These are phyloP conservation scores for Ceratocystis lukuohia DNA, from an alignment of 2,329 filamentous ascomycete genomes.

Conservation along the genomic window DNA sequence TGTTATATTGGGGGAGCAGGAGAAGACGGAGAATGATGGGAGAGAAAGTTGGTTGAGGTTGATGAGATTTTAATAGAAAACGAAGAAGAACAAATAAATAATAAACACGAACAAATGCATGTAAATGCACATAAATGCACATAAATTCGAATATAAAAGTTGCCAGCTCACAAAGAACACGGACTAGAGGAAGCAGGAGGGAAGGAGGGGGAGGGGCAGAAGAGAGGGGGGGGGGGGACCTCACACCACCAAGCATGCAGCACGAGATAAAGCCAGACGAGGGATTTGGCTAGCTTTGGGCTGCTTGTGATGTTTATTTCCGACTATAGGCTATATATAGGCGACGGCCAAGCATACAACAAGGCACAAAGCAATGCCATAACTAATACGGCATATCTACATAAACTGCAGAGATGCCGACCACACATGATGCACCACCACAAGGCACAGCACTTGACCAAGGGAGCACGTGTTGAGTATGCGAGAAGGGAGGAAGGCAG, in stretches of 20 bases:
- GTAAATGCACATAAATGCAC: not conserved
- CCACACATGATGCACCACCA: not conserved
- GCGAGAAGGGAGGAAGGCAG: too few species aligned
- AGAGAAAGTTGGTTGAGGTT: not conserved
- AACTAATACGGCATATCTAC: too few species aligned
- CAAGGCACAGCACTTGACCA: too few species aligned
- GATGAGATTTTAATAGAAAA: not conserved
- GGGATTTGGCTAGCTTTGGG: not conserved
- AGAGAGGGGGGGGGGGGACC: not conserved
- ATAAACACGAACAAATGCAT: not conserved
- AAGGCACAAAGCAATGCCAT: too few species aligned
- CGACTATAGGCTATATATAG: too few species aligned
- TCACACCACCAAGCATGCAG: not conserved
- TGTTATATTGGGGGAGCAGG: not conserved
- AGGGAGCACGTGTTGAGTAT: too few species aligned
- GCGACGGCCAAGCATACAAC: too few species aligned
- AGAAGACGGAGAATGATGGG: not conserved
- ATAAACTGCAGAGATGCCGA: not conserved
- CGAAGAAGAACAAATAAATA: not conserved
- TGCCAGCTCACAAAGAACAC: constrained; percentile 3
- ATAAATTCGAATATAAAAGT: not conserved
- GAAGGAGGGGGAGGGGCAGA: not conserved
- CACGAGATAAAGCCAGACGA: not conserved
- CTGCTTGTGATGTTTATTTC: not conserved
- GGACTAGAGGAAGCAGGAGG: not conserved